Percentiles rank a stretch among this genome's conserved stretches.
Evolutionary conservation across 179 eudicot genomes (phyloP).

Genomic region (Sideroxylon spinosum): DNA sequence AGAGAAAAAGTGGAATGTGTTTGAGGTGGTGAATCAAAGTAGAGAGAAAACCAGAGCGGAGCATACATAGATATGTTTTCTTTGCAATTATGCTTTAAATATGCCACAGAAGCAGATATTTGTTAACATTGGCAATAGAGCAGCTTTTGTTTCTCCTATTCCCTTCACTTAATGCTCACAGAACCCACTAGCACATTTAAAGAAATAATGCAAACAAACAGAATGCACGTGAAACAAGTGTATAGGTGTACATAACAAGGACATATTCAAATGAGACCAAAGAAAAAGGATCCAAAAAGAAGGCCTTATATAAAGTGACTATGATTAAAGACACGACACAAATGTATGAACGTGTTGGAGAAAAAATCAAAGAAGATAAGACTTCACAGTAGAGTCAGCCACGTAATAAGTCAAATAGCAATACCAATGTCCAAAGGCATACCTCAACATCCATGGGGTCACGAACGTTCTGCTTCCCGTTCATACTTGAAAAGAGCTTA

Average conservation of each 20-base stretch:
- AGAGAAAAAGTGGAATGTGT: background rate
- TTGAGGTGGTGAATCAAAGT: background rate
- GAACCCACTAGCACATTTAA: background rate
- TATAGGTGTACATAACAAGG: no score
- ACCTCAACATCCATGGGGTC: conserved; percentile 42
- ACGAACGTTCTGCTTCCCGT: conserved; percentile 29
- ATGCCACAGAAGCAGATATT: background rate
- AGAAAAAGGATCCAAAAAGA: background rate
- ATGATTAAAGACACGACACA: background rate
- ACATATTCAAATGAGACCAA: background rate
- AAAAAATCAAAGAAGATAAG: background rate
- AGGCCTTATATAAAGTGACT: background rate
- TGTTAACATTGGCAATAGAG: background rate
- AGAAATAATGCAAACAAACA: background rate
- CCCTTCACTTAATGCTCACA: no score
- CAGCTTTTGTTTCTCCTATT: background rate
- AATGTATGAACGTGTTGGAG: conserved; percentile 3
- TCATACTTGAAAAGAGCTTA: conserved; percentile 39
- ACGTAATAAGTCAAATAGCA: background rate
- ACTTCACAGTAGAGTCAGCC: background rate
- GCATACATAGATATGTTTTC: background rate
- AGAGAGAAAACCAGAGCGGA: background rate
- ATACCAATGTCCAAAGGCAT: conserved; percentile 12
- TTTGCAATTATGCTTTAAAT: background rate
- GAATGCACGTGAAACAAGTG: background rate